These are phyloP conservation scores for Begonia loranthoides DNA, from an alignment of 306 rosid species.

Conservation along the genomic window DNA sequence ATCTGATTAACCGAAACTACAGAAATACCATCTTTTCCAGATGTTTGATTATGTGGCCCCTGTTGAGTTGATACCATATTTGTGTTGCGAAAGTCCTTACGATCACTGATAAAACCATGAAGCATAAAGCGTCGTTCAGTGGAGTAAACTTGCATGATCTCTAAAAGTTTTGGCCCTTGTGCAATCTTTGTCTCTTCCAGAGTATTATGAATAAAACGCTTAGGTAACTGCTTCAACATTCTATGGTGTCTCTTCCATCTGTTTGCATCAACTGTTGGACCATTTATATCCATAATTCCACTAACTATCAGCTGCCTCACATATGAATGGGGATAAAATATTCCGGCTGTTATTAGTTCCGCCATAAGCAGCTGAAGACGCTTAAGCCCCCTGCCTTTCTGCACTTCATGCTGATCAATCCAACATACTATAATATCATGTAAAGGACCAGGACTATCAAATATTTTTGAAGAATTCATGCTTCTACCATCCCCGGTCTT, in stretches of 20 bases:
- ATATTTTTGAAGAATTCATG: conserved; percentile 23
- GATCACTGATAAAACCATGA: conserved; percentile 26
- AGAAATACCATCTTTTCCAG: conserved; percentile 42
- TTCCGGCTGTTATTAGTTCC: conserved; percentile 69
- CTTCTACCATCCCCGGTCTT: conserved; percentile 22
- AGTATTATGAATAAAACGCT: conserved; percentile 37
- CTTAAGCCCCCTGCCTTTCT: conserved; percentile 67
- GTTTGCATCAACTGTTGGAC: conserved; percentile 33
- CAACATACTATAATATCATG: conserved; percentile 91
- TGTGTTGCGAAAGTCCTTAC: conserved; percentile 18
- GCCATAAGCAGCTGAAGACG: conserved; percentile 64
- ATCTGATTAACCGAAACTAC: conserved; percentile 27
- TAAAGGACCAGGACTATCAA: conserved; percentile 87
- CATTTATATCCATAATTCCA: conserved; percentile 73
- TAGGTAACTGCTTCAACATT: conserved; percentile 67
- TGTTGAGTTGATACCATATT: conserved; percentile 21
- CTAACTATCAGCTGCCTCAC: conserved; percentile 87
- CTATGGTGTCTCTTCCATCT: conserved; percentile 53
- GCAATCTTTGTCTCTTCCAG: conserved; percentile 56
- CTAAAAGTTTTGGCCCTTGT: conserved; percentile 44
- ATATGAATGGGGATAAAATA: conserved; percentile 76
- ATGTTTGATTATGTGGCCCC: conserved; percentile 22
- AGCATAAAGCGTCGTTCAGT: conserved; percentile 76
- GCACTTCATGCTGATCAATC: conserved; percentile 93
- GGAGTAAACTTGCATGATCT: conserved; percentile 48